Conservation (phyloP, 1,284 basidiomycete genomes). For the Erythrobasidium hasegawianum region DNA sequence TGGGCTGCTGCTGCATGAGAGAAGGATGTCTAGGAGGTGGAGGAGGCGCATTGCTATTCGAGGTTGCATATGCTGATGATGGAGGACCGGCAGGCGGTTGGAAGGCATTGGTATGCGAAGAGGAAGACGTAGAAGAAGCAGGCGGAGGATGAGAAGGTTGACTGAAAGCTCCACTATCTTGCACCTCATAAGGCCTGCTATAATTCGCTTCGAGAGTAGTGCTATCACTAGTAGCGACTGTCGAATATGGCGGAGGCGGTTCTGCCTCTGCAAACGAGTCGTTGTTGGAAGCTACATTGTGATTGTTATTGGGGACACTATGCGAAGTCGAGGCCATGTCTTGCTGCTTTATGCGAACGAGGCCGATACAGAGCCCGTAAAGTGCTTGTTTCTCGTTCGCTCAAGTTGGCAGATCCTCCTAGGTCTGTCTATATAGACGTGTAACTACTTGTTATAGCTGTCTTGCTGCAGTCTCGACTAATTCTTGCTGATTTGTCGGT, state of each 20-base stretch:
- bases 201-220: constrained; percentile 32
- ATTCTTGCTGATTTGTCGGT: too few species aligned
- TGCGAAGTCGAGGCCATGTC: not conserved
- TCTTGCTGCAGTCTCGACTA: too few species aligned
- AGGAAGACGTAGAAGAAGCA: constrained; percentile 4
- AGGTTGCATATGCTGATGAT: not conserved
- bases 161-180: constrained; percentile 28
- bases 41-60: not conserved
- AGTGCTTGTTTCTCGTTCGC: not conserved
- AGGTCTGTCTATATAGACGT: too few species aligned
- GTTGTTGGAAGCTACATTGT: not conserved
- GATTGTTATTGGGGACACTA: not conserved
- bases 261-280: constrained; percentile 32
- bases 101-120: constrained; percentile 2
- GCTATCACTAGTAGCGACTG: constrained; percentile 1
- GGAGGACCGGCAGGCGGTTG: constrained; percentile 18
- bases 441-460: too few species aligned
- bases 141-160: constrained; percentile 14
- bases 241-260: constrained; percentile 24
- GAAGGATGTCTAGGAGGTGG: constrained; percentile 18
- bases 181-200: constrained; percentile 26
- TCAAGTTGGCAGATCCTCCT: not conserved
- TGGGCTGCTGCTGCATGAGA: not conserved
- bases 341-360: not conserved
- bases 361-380: not conserved